Base-by-base conservation (phyloP, 2,329 filamentous ascomycete species). In the Colletotrichum eremochloae region DNA sequence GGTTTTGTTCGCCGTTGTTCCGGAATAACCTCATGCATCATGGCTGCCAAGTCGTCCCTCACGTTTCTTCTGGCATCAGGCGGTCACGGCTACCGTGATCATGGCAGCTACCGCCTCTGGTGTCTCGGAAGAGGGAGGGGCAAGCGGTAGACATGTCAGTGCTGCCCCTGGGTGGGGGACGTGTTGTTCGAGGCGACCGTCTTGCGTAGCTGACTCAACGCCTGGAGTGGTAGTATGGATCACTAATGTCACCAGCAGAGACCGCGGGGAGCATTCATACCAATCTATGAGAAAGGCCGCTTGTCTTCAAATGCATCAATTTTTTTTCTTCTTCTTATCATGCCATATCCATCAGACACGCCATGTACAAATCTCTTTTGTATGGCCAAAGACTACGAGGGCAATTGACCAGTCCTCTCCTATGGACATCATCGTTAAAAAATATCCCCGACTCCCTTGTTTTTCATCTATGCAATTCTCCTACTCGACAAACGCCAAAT, bases 401-500 rank as follows among this genome's bases (percentile, higher is more conserved):
- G n/a, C 48, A 53, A 31, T n/a, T 24, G 18, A 15, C 61, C 44
- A 36, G 36, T 63, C 33, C 48, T 42, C 33, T 46, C 55, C 33
- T 15, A 29, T 55, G 31, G 50, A 57, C 15, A 33, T 15, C 36
- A 55, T 64, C 50, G 24, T 36, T 24, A 44, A 65, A 44, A 65
- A 55, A 24, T 46, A 20, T 50, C 50, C 50, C 63, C 48, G 38
- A 44, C 42, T 40, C 58, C 58, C 29, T 15, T n/a, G 31, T 63
- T 44, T 57, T 65, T 24, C 20, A 57, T 46, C 33, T 20, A 67
- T 66, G 46, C 65, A 50, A 36, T 44, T 61, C 44, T 40, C 55
- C 57, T 55, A 31, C 58, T 55, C 60, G 42, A 62, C 46, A 55
- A 55, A 42, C 61, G 52, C 52, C 15, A 29, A 38, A 61, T 20